These are phyloP conservation scores for Naganishia vishniacii DNA, from an alignment of 768 basidiomycete genomes.

Conservation along the genomic window DNA sequence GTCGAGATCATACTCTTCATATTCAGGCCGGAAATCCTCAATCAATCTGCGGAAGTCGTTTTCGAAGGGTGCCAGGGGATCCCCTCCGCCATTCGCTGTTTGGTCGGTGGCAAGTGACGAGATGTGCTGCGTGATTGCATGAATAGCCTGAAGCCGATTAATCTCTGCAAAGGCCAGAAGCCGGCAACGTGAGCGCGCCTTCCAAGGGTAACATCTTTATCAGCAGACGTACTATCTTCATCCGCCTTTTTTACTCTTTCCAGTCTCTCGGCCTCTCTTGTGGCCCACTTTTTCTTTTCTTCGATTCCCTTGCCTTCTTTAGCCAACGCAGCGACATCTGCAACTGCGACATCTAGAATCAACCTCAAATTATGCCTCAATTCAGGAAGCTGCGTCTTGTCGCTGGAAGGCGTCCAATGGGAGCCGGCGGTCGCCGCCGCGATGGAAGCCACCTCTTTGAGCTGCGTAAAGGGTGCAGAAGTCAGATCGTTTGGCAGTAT, in stretches of 20 bases:
- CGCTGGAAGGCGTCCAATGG: constrained; percentile 75
- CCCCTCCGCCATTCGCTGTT: constrained; percentile 57
- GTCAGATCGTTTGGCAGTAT: no score
- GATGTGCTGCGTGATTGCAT: constrained; percentile 69
- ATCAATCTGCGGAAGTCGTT: constrained; percentile 68
- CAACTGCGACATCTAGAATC: constrained; percentile 74
- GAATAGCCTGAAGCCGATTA: constrained; percentile 67
- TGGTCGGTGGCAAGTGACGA: constrained; percentile 59
- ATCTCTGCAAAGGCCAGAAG: constrained; percentile 57
- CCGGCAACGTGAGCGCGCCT: neutral
- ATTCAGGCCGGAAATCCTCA: constrained; percentile 65
- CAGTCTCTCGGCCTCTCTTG: constrained; percentile 65
- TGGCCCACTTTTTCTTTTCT: constrained; percentile 68
- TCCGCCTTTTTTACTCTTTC: constrained; percentile 67
- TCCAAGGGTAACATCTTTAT: constrained; percentile 44
- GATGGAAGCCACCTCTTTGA: constrained; percentile 78
- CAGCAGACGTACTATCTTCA: constrained; percentile 55
- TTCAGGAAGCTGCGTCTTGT: constrained; percentile 85
- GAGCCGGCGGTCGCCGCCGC: constrained; percentile 48
- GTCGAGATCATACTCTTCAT: constrained; percentile 71
- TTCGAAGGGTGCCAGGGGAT: constrained; percentile 67
- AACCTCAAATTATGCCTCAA: constrained; percentile 91
- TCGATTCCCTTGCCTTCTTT: constrained; percentile 79
- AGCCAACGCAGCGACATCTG: constrained; percentile 79
- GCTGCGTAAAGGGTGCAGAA: constrained; percentile 51